Percentiles rank a stretch among this genome's conserved stretches.
phyloP scores from a whole-genome alignment of 164 flowering plant species.

The Brasenia schreberi region DNA sequence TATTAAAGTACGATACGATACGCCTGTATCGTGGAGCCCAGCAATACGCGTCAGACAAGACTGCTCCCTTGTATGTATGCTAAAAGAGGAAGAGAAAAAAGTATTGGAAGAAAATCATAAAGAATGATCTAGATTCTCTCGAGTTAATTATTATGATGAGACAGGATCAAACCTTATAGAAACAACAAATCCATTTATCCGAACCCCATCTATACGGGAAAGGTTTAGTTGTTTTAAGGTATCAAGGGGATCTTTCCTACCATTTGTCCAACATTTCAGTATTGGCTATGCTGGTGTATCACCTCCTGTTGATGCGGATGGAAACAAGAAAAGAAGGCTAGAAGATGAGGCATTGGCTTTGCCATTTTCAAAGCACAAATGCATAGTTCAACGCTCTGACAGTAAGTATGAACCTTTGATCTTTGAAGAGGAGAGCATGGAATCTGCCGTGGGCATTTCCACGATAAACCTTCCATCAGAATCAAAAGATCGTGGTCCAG shows the following conservation, averaged over 20 bases:
- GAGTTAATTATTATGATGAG: too few relatives aligned
- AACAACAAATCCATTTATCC: too few relatives aligned
- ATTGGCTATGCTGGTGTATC: background rate
- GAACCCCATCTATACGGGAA: too few relatives aligned
- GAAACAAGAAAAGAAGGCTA: constrained; percentile 55
- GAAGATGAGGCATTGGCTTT: constrained; percentile 28
- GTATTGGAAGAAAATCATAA: too few relatives aligned
- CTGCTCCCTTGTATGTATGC: too few relatives aligned
- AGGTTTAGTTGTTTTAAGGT: too few relatives aligned
- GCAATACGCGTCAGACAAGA: too few relatives aligned
- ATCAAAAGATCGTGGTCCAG: background rate
- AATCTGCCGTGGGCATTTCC: background rate
- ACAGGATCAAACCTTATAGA: too few relatives aligned
- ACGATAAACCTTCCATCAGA: background rate
- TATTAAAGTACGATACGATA: too few relatives aligned
- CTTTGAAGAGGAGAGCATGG: background rate
- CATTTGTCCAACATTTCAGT: background rate
- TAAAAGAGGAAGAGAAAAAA: too few relatives aligned
- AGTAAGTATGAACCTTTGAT: constrained; percentile 3
- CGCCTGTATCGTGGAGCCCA: too few relatives aligned
- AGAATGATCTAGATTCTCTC: too few relatives aligned
- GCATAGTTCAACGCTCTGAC: constrained; percentile 10
- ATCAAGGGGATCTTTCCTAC: background rate
- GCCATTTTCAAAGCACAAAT: constrained; percentile 46
- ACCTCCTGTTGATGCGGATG: constrained; percentile 2